A percentile compares a stretch with the other conserved stretches of the same genome.
Conservation (phyloP, 2,329 filamentous ascomycete genomes). For the Chaetomium sp. region DNA sequence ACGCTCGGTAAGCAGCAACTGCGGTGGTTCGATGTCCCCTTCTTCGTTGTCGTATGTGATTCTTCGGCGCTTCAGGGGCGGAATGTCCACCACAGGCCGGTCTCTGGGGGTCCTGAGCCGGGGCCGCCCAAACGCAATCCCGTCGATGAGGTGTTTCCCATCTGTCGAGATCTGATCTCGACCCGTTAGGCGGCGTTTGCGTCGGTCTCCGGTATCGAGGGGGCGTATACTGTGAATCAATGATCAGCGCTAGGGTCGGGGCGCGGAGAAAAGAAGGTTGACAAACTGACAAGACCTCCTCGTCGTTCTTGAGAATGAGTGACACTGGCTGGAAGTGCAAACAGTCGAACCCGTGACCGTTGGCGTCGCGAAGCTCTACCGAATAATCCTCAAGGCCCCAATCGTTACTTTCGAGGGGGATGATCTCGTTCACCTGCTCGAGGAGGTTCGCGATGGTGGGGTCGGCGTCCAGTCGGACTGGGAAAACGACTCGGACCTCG, state of each 20-base stretch:
- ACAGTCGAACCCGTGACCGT: conserved; percentile 68
- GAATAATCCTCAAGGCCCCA: conserved; percentile 90
- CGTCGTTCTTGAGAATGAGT: conserved; percentile 70
- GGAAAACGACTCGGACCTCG: conserved; percentile 65
- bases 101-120: conserved; percentile 53
- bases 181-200: conserved; percentile 65
- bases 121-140: conserved; percentile 73
- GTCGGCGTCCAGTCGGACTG: conserved; percentile 48
- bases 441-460: conserved; percentile 71
- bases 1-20: conserved; percentile 26
- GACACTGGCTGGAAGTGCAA: conserved; percentile 73
- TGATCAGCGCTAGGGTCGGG: background rate
- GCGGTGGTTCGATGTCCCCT: conserved; percentile 32
- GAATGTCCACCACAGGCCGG: conserved; percentile 63
- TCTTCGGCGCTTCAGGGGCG: conserved; percentile 63
- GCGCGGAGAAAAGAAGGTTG: conserved; percentile 24
- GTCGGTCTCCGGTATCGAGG: conserved; percentile 67
- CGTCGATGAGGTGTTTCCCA: conserved; percentile 78
- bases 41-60: conserved; percentile 36
- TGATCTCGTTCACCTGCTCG: conserved; percentile 67
- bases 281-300: conserved; percentile 64
- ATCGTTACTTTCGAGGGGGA: conserved; percentile 72
- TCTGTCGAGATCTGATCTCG: conserved; percentile 73
- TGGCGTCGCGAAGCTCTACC: conserved; percentile 59
- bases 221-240: conserved; percentile 60